Base-by-base conservation (phyloP, 495 filamentous ascomycete genomes). In the Penicillium roqueforti region DNA sequence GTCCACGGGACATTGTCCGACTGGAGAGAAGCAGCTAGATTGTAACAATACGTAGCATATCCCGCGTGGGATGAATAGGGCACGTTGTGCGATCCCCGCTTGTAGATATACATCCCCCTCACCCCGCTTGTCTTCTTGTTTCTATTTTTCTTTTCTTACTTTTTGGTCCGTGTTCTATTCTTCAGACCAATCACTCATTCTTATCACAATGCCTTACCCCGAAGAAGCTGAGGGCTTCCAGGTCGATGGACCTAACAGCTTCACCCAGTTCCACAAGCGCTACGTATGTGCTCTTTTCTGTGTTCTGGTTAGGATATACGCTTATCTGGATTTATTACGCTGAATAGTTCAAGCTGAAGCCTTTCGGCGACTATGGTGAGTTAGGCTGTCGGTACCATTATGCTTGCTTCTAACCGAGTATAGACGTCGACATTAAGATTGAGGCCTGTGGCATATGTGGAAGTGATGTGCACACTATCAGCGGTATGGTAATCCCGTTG, bases 371-470 rank as follows among this genome's bases (percentile, higher is more conserved):
- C 43, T 71, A 84, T 71, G 71, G 71, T 74, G 63, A 51, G 67
- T 44, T 25, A 5, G 11, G 10, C n/a, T 32, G 6, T 23, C 1
- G 8, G 16, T 36, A 7, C 18, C 3, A 18, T 20, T 40, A 8
- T 19, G 9, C 28, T 16, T 18, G n/a, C n/a, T 11, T 39, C 42
- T 62, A 32, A 55, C 38, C 9, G 40, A 44, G 6, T 14, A 47
- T 32, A 74, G 87, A 91, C 60, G 76, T 91, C 53, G 88, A 91
- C 57, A 77, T 91, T 50, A 79, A 82, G 63, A 81, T 87, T 52
- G 83, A 86, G 52, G 80, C 80, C 50, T 93, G 89, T 67, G 88
- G 89, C 60, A 85, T 92, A 10, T 91, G 88, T 68, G 87, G 85
- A 9, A 86, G 81, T 22, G 89, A 92, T 60, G 82, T 90, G 14